Evolutionary conservation across 2,329 filamentous ascomycete species (phyloP).

Genomic region (Fonsecaea nubica): DNA sequence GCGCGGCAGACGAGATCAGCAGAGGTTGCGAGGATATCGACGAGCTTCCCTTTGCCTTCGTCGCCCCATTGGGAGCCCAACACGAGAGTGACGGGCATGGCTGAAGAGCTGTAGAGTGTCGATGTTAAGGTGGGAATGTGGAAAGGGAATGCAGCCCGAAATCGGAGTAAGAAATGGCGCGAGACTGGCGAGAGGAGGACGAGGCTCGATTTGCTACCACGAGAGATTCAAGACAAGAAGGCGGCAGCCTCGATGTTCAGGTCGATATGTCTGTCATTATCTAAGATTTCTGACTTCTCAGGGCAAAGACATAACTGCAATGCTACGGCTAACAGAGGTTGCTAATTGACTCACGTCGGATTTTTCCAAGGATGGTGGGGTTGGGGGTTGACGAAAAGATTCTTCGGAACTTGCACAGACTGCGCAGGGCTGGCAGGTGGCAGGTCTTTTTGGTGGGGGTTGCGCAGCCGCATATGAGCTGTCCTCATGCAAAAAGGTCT

Average conservation of each 20-base stretch:
- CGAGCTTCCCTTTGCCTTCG: constrained; percentile 59
- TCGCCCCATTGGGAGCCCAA: constrained; percentile 57
- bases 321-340: constrained; percentile 32
- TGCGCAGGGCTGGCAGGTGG: neutral
- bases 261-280: neutral
- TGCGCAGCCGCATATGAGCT: neutral
- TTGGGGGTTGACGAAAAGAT: neutral
- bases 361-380: neutral
- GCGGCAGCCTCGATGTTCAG: neutral
- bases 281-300: neutral
- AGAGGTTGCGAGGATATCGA: constrained; percentile 54
- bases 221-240: neutral
- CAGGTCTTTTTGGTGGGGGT: neutral
- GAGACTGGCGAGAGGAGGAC: constrained; percentile 4
- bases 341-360: constrained; percentile 1
- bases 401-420: neutral
- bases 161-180: constrained; percentile 3
- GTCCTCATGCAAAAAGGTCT: neutral
- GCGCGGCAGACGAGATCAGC: constrained; percentile 54
- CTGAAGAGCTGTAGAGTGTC: neutral
- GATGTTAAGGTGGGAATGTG: constrained; percentile 10
- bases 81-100: constrained; percentile 51
- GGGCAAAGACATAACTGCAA: neutral
- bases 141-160: constrained; percentile 8
- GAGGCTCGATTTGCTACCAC: neutral